Evolutionary conservation across 2,329 filamentous ascomycete species (phyloP), one percentile per base, ranked within the genome.

Genomic region (Dryadomyces sulphureus): DNA sequence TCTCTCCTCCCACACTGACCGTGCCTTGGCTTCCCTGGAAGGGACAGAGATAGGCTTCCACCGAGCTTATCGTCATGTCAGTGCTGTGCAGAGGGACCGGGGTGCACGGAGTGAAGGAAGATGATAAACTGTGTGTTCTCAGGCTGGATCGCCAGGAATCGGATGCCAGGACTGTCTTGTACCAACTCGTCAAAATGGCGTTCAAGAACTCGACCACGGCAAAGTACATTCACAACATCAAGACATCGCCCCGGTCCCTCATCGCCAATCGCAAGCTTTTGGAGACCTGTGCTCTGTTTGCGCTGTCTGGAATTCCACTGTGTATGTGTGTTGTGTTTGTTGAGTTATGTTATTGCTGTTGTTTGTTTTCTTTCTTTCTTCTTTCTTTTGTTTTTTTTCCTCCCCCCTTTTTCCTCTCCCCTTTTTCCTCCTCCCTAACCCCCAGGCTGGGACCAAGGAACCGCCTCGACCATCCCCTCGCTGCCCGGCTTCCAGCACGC

Each of bases 371-470:
- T n/a, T n/a, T n/a, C n/a, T n/a, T n/a, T n/a, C n/a, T n/a, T n/a
- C n/a, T n/a, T n/a, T n/a, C n/a, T n/a, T n/a, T n/a, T n/a, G n/a
- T n/a, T n/a, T n/a, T n/a, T n/a, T n/a, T n/a, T n/a, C n/a, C n/a
- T n/a, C n/a, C n/a, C n/a, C n/a, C n/a, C n/a, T n/a, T n/a, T n/a
- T n/a, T n/a, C n/a, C n/a, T n/a, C n/a, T n/a, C n/a, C n/a, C n/a
- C n/a, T n/a, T n/a, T n/a, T n/a, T n/a, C n/a, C n/a, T n/a, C n/a
- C n/a, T n/a, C n/a, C n/a, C n/a, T n/a, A n/a, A n/a, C n/a, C n/a
- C n/a, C 25, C 20, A 22, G 40, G 11, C 21, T 52, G 49, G 51
- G 51, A 53, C 41, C 51, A 53, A 19, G 51, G 51, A 34, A 50
- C 51, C 3, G 34, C 45, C 3, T 49, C 51, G 1, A 34, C 45